Percentiles rank a stretch among this genome's conserved stretches.
Conservation (phyloP, 2,329 filamentous ascomycete species). For the Ramichloridium luteum region DNA sequence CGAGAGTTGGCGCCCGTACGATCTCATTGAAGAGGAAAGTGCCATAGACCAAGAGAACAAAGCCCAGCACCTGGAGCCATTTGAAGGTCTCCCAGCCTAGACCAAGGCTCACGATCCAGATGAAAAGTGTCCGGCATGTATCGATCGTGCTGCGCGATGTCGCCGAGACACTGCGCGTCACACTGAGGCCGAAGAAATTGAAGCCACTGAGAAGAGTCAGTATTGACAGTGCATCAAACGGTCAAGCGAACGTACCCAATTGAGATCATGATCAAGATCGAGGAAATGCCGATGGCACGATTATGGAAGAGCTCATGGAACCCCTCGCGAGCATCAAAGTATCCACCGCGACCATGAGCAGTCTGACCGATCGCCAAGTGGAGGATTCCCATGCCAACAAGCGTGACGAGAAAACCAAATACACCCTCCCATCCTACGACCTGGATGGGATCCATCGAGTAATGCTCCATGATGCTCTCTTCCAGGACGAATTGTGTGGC, state of each 20-base stretch:
- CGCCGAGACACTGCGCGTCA: slow-evolving; percentile 79
- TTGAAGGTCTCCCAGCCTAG: slow-evolving; percentile 97
- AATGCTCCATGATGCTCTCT: slow-evolving; percentile 77
- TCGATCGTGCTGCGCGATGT: slow-evolving; percentile 94
- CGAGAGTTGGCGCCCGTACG: slow-evolving; percentile 55
- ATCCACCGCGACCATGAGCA: slow-evolving; percentile 60
- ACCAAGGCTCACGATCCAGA: slow-evolving; percentile 88
- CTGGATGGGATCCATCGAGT: slow-evolving; percentile 69
- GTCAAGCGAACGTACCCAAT: slow-evolving; percentile 58
- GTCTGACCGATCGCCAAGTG: slow-evolving; percentile 68
- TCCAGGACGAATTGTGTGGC: slow-evolving; percentile 93
- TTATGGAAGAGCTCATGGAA: slow-evolving; percentile 68
- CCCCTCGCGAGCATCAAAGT: slow-evolving; percentile 83
- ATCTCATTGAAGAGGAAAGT: slow-evolving; percentile 96
- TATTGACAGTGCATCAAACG: slow-evolving; percentile 1
- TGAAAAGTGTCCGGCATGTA: slow-evolving; percentile 92
- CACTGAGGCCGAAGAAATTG: slow-evolving; percentile 95
- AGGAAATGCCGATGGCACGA: slow-evolving; percentile 59
- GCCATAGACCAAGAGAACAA: slow-evolving; percentile 82
- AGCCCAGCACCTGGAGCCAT: slow-evolving; percentile 85
- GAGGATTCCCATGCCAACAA: slow-evolving; percentile 65
- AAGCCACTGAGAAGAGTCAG: slow-evolving; percentile 54
- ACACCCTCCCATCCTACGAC: slow-evolving; percentile 95
- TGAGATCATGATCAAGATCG: slow-evolving; percentile 87
- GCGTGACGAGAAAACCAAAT: slow-evolving; percentile 74